phyloP scores from a whole-genome alignment of 2,329 filamentous ascomycete species.

The Fulvia fulva region DNA sequence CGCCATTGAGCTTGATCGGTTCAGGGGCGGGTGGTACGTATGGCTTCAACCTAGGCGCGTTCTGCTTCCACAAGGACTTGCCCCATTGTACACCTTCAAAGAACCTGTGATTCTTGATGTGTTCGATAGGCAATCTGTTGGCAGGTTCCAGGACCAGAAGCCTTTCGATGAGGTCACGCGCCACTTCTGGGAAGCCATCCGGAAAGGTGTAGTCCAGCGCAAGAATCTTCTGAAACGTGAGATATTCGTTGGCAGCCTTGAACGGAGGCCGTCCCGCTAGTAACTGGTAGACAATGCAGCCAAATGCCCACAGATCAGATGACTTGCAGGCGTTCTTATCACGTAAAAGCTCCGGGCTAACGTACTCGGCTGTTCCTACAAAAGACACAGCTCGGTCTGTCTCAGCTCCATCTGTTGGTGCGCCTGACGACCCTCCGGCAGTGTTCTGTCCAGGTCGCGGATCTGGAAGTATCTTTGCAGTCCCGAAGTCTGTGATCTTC shows the following conservation, averaged over 20 bases:
- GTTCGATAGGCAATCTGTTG: slow-evolving; percentile 81
- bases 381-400: slow-evolving; percentile 84
- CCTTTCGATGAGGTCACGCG: slow-evolving; percentile 84
- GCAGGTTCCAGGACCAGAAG: slow-evolving; percentile 84
- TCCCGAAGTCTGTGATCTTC: slow-evolving; percentile 98
- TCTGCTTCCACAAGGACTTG: slow-evolving; percentile 79
- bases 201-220: slow-evolving; percentile 92
- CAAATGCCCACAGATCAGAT: slow-evolving; percentile 96
- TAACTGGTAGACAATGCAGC: slow-evolving; percentile 95
- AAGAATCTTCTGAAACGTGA: slow-evolving; percentile 98
- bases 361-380: slow-evolving; percentile 95
- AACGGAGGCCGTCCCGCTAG: slow-evolving; percentile 94
- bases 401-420: slow-evolving; percentile 55
- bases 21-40: slow-evolving; percentile 63
- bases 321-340: slow-evolving; percentile 97
- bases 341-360: slow-evolving; percentile 92
- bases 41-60: slow-evolving; percentile 79
- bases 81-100: slow-evolving; percentile 86
- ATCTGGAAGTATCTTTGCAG: slow-evolving; percentile 79
- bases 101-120: slow-evolving; percentile 95
- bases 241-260: slow-evolving; percentile 91
- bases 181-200: slow-evolving; percentile 76
- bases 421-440: slow-evolving; percentile 37
- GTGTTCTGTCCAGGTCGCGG: slow-evolving; percentile 38
- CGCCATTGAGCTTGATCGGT: slow-evolving; percentile 30